Percentiles rank a stretch among this genome's conserved stretches.
Conservation (phyloP, 2,329 filamentous ascomycete species). For the Dothideomycetes sp. region DNA sequence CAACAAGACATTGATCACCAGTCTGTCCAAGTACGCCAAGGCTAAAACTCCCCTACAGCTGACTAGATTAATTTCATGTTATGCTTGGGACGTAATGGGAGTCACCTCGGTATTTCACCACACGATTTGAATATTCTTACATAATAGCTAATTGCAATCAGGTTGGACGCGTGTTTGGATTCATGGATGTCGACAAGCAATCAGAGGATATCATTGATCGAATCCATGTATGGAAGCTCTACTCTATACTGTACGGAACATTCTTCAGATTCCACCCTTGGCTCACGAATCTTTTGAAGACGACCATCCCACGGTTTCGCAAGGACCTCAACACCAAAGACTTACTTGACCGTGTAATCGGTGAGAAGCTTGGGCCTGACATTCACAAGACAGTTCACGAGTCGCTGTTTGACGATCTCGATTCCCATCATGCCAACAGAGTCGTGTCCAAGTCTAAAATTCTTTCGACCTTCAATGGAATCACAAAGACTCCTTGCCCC, state of each 20-base stretch:
- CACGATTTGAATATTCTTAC: no score
- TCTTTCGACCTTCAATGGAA: no score
- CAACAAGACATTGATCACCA: constrained; percentile 9
- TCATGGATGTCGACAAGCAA: constrained; percentile 9
- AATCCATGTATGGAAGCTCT: constrained; percentile 12
- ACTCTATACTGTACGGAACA: constrained; percentile 13
- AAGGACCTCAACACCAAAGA: background rate
- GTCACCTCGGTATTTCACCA: constrained; percentile 12
- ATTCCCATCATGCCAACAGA: no score
- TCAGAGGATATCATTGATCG: background rate
- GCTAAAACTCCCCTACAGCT: constrained; percentile 9
- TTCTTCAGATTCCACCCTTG: constrained; percentile 14
- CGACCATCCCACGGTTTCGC: background rate
- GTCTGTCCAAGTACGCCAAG: constrained; percentile 2
- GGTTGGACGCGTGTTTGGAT: constrained; percentile 7
- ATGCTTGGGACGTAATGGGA: constrained; percentile 15
- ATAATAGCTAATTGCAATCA: background rate
- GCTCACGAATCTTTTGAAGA: constrained; percentile 8
- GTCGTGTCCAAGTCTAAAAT: no score
- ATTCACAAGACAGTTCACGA: no score
- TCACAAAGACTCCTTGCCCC: no score
- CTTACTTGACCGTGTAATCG: no score
- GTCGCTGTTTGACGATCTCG: no score
- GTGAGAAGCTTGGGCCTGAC: background rate
- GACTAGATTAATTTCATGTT: constrained; percentile 10